A percentile compares a stretch with the other conserved stretches of the same genome.
phyloP scores from a whole-genome alignment of 768 basidiomycete genomes.

The Lentinula guzmanii region DNA sequence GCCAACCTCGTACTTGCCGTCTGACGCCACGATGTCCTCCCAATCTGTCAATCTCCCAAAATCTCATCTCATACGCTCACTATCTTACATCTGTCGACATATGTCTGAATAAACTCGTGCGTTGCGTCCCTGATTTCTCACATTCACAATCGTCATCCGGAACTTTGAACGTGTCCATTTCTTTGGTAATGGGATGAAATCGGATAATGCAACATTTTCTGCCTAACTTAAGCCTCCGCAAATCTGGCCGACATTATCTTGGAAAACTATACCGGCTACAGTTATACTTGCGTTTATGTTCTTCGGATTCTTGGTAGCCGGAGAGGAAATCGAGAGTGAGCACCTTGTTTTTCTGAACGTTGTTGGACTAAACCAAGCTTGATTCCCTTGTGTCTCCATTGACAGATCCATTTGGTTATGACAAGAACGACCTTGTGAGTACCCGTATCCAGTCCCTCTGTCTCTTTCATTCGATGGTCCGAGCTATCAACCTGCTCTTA shows the following conservation, averaged over 20 bases:
- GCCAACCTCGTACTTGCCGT: background rate
- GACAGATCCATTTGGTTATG: conserved; percentile 55
- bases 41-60: conserved; percentile 19
- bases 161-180: background rate
- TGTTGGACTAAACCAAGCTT: background rate
- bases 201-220: too few species aligned
- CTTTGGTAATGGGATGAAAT: too few species aligned
- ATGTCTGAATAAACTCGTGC: background rate
- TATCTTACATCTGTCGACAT: background rate
- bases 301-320: conserved; percentile 69
- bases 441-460: background rate
- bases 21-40: conserved; percentile 17
- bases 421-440: conserved; percentile 65
- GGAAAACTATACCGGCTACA: conserved; percentile 37
- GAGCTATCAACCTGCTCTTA: background rate
- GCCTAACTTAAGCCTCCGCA: conserved; percentile 31
- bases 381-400: background rate
- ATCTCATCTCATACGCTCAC: background rate
- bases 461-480: background rate
- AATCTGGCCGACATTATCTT: conserved; percentile 27
- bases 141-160: background rate
- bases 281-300: conserved; percentile 46
- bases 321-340: conserved; percentile 72
- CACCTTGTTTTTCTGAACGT: background rate
- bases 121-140: background rate